Evolutionary conservation across 352 stramenopile species (phyloP).

Genomic region (Phytophthora lateralis): DNA sequence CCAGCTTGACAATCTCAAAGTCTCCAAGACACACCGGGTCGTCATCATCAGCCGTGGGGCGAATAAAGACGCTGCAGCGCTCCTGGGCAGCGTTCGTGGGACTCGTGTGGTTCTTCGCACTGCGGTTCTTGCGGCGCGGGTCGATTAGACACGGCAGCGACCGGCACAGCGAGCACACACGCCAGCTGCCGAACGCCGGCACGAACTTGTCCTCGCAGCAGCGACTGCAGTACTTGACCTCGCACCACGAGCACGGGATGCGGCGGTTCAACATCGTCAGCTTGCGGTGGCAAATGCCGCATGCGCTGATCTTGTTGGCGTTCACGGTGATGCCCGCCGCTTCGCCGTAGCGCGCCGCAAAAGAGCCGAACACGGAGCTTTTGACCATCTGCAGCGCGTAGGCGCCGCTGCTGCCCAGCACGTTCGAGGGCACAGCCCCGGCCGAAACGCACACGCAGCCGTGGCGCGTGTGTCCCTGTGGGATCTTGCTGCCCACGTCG

Average conservation of each 20-base stretch:
- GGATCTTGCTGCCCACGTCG: slow-evolving; percentile 76
- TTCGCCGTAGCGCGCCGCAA: slow-evolving; percentile 73
- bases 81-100: slow-evolving; percentile 48
- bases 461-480: slow-evolving; percentile 66
- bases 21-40: slow-evolving; percentile 79
- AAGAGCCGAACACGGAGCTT: slow-evolving; percentile 84
- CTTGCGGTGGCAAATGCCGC: slow-evolving; percentile 85
- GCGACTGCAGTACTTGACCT: slow-evolving; percentile 86
- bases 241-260: slow-evolving; percentile 83
- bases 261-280: slow-evolving; percentile 78
- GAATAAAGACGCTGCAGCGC: slow-evolving; percentile 80
- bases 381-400: slow-evolving; percentile 87
- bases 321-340: slow-evolving; percentile 76
- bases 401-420: slow-evolving; percentile 69
- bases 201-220: slow-evolving; percentile 90
- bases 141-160: slow-evolving; percentile 82
- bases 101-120: slow-evolving; percentile 66
- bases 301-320: slow-evolving; percentile 69
- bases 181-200: slow-evolving; percentile 74
- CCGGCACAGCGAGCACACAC: slow-evolving; percentile 83
- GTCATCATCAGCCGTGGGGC: slow-evolving; percentile 55
- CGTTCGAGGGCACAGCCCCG: slow-evolving; percentile 69
- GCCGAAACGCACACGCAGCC: slow-evolving; percentile 84
- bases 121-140: slow-evolving; percentile 73
- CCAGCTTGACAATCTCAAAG: slow-evolving; percentile 98